phyloP scores from a whole-genome alignment of 2,329 filamentous ascomycete species.

The Verticillium dahliae region DNA sequence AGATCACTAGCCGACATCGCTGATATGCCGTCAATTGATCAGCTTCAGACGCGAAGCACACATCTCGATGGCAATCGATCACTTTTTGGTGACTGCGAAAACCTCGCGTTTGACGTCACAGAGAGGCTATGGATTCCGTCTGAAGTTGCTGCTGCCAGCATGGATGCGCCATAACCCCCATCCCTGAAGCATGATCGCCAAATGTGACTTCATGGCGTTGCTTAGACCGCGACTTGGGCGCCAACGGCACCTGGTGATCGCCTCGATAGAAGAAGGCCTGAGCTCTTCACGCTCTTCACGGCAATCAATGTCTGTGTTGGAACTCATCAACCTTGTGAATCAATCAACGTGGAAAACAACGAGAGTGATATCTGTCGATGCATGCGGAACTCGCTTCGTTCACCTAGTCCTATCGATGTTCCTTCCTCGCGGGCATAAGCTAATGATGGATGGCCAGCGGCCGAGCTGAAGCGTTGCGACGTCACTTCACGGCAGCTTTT shows the following conservation, averaged over 20 bases:
- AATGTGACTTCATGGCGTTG: background rate
- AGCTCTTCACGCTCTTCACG: background rate
- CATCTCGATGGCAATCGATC: background rate
- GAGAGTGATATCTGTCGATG: background rate
- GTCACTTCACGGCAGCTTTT: background rate
- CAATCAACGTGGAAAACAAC: too few relatives aligned
- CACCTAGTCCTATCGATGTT: background rate
- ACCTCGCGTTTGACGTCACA: background rate
- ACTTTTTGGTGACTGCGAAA: background rate
- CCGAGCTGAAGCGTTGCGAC: background rate
- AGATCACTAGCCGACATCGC: background rate
- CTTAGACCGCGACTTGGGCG: background rate
- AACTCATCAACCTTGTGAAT: background rate
- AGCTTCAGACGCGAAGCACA: background rate
- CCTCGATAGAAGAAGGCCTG: background rate
- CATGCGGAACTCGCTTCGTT: background rate
- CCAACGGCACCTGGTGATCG: background rate
- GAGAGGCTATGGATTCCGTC: background rate
- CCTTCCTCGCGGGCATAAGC: background rate
- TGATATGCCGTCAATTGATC: background rate
- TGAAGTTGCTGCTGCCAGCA: background rate
- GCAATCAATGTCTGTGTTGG: background rate
- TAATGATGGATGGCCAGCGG: background rate
- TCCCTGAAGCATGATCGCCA: background rate
- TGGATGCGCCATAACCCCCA: background rate